A percentile compares a stretch with the other conserved stretches of the same genome.
These are phyloP conservation scores for Lophiostoma macrostomum DNA, from an alignment of 495 filamentous ascomycete genomes.

Conservation along the genomic window DNA sequence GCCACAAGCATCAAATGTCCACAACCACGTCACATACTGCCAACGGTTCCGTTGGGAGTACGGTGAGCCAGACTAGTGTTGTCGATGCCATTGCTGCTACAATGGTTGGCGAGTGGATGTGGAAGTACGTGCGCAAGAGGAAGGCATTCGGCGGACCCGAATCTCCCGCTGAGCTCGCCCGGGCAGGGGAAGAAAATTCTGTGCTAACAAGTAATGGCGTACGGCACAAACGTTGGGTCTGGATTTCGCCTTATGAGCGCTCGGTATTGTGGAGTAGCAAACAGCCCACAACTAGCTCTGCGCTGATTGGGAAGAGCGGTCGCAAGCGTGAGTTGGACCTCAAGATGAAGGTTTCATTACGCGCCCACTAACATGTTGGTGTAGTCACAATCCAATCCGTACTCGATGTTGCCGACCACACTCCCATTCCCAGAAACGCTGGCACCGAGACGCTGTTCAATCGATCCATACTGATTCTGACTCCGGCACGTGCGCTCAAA, in stretches of 20 bases:
- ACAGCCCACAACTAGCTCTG: constrained; percentile 83
- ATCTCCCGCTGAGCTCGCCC: constrained; percentile 52
- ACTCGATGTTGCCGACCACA: constrained; percentile 93
- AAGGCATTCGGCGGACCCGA: constrained; percentile 89
- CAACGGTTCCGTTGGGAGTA: constrained; percentile 56
- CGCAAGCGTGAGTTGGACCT: constrained; percentile 74
- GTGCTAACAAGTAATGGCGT: constrained; percentile 56
- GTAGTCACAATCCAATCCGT: constrained; percentile 93
- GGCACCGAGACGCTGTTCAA: constrained; percentile 64
- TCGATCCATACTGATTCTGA: constrained; percentile 91
- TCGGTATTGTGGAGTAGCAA: constrained; percentile 98
- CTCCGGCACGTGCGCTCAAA: constrained; percentile 89
- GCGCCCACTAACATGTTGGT: constrained; percentile 31
- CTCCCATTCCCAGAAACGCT: constrained; percentile 73
- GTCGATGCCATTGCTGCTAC: constrained; percentile 98
- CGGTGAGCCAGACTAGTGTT: constrained; percentile 70
- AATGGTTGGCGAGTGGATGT: constrained; percentile 99
- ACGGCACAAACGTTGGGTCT: constrained; percentile 97
- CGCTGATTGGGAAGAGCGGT: constrained; percentile 90
- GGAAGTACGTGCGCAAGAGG: constrained; percentile 89
- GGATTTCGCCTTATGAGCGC: constrained; percentile 93
- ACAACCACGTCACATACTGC: constrained; percentile 48
- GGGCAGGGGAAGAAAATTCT: constrained; percentile 46
- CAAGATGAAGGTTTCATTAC: neutral
- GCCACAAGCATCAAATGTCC: constrained; percentile 52